Evolutionary conservation across 495 filamentous ascomycete species (phyloP).

Genomic region (Apodospora peruviana): DNA sequence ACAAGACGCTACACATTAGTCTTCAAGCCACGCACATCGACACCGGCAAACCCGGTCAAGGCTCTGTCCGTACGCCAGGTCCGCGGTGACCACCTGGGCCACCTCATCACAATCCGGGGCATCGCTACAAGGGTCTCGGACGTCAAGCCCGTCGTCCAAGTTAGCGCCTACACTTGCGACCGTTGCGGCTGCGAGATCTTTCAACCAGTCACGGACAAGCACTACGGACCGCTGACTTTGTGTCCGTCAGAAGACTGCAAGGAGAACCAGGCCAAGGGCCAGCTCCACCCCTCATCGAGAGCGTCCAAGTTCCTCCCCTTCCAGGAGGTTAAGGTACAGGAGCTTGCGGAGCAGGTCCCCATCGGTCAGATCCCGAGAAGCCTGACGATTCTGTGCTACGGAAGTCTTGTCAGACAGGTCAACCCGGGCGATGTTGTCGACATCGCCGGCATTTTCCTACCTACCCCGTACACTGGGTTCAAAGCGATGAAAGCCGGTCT

Average conservation of each 20-base stretch:
- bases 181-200: constrained; percentile 95
- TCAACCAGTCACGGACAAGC: constrained; percentile 88
- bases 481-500: constrained; percentile 92
- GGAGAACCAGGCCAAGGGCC: constrained; percentile 84
- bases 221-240: constrained; percentile 76
- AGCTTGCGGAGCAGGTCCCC: constrained; percentile 96
- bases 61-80: constrained; percentile 91
- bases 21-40: constrained; percentile 82
- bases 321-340: constrained; percentile 98
- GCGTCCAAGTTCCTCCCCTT: constrained; percentile 96
- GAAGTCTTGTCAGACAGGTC: constrained; percentile 73
- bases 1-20: constrained; percentile 91
- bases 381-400: constrained; percentile 84
- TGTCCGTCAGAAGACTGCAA: constrained; percentile 87
- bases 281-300: constrained; percentile 85
- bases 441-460: constrained; percentile 89
- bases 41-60: constrained; percentile 66
- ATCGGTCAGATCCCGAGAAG: constrained; percentile 94
- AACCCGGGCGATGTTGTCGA: constrained; percentile 94
- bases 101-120: constrained; percentile 88
- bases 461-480: constrained; percentile 96
- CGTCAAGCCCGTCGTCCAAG: constrained; percentile 93
- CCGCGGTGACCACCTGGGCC: constrained; percentile 83
- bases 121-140: constrained; percentile 95
- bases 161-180: constrained; percentile 96